A percentile compares a stretch with the other conserved stretches of the same genome.
Evolutionary conservation across 2,329 filamentous ascomycete species (phyloP).

Genomic region (Xylariaceae sp.): DNA sequence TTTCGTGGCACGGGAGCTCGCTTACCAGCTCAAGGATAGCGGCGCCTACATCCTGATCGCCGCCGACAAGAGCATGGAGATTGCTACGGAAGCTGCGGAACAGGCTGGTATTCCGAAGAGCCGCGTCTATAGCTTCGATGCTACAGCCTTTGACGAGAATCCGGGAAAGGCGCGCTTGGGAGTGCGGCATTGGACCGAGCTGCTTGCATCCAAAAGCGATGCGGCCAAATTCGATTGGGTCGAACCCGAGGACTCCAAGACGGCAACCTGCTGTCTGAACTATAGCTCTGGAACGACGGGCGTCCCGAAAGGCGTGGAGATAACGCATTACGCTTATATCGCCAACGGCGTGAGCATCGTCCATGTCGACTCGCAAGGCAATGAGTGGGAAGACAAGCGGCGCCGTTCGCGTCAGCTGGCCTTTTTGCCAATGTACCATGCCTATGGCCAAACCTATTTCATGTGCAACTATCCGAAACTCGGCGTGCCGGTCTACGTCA

Average conservation of each 20-base stretch:
- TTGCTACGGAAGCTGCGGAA: constrained; percentile 62
- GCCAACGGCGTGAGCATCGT: constrained; percentile 62
- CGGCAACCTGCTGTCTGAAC: constrained; percentile 65
- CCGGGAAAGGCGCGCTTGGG: constrained; percentile 21
- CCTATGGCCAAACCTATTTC: constrained; percentile 68
- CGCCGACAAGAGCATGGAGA: constrained; percentile 55
- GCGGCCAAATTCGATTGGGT: constrained; percentile 61
- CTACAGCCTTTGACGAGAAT: constrained; percentile 33
- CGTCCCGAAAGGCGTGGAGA: constrained; percentile 77
- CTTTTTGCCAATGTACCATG: constrained; percentile 75
- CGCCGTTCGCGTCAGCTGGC: constrained; percentile 47
- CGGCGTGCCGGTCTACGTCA: constrained; percentile 68
- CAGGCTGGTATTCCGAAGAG: constrained; percentile 49
- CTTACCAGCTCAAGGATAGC: constrained; percentile 70
- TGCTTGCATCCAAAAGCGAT: constrained; percentile 27
- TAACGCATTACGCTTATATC: constrained; percentile 73
- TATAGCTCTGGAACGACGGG: constrained; percentile 79
- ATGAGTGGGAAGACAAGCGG: constrained; percentile 41
- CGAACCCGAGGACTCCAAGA: constrained; percentile 45
- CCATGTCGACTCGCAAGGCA: constrained; percentile 40
- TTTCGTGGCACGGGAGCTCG: constrained; percentile 67
- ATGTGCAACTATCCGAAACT: constrained; percentile 54
- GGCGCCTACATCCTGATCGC: constrained; percentile 64
- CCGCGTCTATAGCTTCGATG: constrained; percentile 64
- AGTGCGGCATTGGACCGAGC: constrained; percentile 23